Evolutionary conservation across 2,329 filamentous ascomycete genomes (phyloP).

Genomic region (Colletotrichum zoysiae): DNA sequence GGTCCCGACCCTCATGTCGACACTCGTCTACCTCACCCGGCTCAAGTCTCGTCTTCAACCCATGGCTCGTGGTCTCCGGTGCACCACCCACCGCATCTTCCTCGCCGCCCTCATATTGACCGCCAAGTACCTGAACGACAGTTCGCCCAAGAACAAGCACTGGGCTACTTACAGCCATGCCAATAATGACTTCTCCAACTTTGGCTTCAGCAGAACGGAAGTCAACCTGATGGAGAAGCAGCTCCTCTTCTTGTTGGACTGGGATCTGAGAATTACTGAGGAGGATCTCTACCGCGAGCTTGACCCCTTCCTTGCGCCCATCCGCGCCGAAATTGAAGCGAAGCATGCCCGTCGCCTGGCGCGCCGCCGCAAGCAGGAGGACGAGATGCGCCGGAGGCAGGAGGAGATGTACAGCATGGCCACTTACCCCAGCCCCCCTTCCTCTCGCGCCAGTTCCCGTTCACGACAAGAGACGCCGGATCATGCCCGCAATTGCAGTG

Average conservation of each 20-base stretch:
- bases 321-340: conserved; percentile 72
- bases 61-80: conserved; percentile 94
- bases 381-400: conserved; percentile 52
- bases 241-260: conserved; percentile 92
- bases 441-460: conserved; percentile 58
- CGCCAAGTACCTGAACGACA: conserved; percentile 98
- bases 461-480: conserved; percentile 58
- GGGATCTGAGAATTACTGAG: conserved; percentile 88
- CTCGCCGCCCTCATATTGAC: conserved; percentile 86
- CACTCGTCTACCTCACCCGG: conserved; percentile 90
- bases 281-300: conserved; percentile 89
- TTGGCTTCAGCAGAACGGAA: conserved; percentile 93
- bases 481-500: conserved; percentile 54
- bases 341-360: conserved; percentile 64
- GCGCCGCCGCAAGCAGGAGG: conserved; percentile 61
- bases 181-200: conserved; percentile 72
- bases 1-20: conserved; percentile 96
- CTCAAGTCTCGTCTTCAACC: conserved; percentile 88
- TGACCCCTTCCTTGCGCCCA: conserved; percentile 88
- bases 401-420: conserved; percentile 50
- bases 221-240: conserved; percentile 99
- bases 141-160: conserved; percentile 99
- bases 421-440: conserved; percentile 61
- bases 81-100: conserved; percentile 98
- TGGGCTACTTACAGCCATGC: conserved; percentile 95